Base-by-base conservation (phyloP, 495 filamentous ascomycete genomes). In the Penicillium coffeae region DNA sequence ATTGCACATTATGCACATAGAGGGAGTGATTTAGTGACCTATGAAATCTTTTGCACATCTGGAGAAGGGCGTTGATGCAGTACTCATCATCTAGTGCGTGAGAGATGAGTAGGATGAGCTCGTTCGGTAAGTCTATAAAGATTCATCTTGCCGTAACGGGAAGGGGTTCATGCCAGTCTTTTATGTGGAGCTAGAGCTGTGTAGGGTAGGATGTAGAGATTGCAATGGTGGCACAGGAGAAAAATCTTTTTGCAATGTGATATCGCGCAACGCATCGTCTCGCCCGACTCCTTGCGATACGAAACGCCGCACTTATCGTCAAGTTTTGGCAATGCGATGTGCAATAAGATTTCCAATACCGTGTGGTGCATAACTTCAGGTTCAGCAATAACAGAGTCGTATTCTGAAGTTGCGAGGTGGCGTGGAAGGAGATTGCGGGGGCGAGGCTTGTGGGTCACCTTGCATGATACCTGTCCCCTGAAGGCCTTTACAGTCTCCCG, bases 381-480 rank as follows among this genome's bases (percentile, higher is more conserved):
- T n/a, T n/a, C n/a, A n/a, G n/a, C n/a, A 12, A 15, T 41, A 19
- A 30, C 30, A 25, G 12, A 3, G 50, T 52, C 30, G 50, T 21
- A 52, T 52, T 45, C 42, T 47, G 18, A 21, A 43, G 50, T 52
- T 41, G 42, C 38, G 43, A 20, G 20, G 35, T 48, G 45, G 45
- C 45, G 27, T 30, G 36, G 7, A 16, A 12, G 35, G 43, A 42
- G 46, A 47, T 41, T 40, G 42, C 43, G 50, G n/a, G 50, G 50
- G 50, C 13, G 45, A 34, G 25, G 47, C 10, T 21, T 41, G 38
- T 12, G 14, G 25, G 25, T 30, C 25, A 4, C 5, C 10, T 10
- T 4, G 25, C 25, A 30, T 30, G n/a, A n/a, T n/a, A n/a, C n/a
- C n/a, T n/a, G 10, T 30, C 25, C 25, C 25, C 25, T 30, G 25